Evolutionary conservation across 2,329 filamentous ascomycete species (phyloP), one percentile per base, ranked within the genome.

Genomic region (Fusarium penzigii): DNA sequence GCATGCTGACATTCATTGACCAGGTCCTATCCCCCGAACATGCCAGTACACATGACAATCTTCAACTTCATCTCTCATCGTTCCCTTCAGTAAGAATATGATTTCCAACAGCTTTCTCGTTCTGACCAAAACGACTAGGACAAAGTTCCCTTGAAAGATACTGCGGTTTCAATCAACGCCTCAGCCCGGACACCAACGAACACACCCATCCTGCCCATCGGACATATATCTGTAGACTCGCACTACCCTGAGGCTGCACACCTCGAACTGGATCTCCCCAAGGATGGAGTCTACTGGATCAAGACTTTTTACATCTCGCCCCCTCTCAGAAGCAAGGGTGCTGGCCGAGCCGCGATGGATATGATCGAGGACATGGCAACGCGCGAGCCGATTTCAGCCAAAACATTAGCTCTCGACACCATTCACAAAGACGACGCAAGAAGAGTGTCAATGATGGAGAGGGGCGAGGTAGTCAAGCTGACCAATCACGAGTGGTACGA

Each of bases 401-500:
- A 20, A 13, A 62, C 59, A 1, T 47, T 69, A 9, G 61, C 64
- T 1, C 52, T 69, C 1, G 67, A 69, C 11, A 68, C 67, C 1
- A 39, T 65, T 3, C 49, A 63, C 1, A 66, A 58, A 16, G 63
- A 68, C 1, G 55, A 59, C 16, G 51, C 57, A 20, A 53, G 56
- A 14, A 47, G 48, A 8, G 4, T 38, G 48, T 40, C 49, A 42
- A 6, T 44, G 9, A 12, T 17, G 39, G 6, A 51, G 29, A 52
- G 39, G 3, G 56, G 56, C 7, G 16, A 52, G 9, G 17, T 47
- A 0, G 20, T 45, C 2, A 57, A 56, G 41, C 59, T 64, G 17
- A 52, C 65, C 0, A 68, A 64, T 36, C 64, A 70, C 5, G 65
- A 56, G 7, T 69, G 67, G 67, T 69, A 69, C 39, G 56, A 57